Base-by-base conservation (phyloP, 179 eudicot species). In the Nepenthes alata region DNA sequence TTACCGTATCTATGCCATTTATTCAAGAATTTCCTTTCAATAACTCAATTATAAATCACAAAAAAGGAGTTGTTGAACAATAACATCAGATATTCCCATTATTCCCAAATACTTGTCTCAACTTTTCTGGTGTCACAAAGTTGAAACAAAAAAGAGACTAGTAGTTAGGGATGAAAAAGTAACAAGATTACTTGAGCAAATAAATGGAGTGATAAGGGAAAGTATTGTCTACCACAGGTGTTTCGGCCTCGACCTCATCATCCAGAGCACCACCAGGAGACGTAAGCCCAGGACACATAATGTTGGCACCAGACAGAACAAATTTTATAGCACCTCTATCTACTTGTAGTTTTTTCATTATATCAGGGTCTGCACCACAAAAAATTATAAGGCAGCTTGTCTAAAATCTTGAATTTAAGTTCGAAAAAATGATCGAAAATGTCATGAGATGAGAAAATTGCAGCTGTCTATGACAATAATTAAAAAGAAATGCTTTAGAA, bases 231-330 rank as follows among this genome's bases (percentile, higher is more conserved):
- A 93, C 98, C 83, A 93, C 98, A 1, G 98, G 98, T 54, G 81
- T 76, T 63, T 93, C 98, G 2, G 78, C 84, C 59, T 50, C 95
- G 50, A 93, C 98, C 72, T 83, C 93, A 51, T 86, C 97, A 80
- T 93, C 93, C 71, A 93, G 77, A 45, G 72, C 83, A 74, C 98
- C 98, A 38, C 98, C 98, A 72, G 97, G 88, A 61, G 98, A 93
- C 15, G 98, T 93, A 66, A 93, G 90, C 63, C 98, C 98, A 50
- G 98, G 98, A 66, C 97, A 87, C 98, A 93, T 93, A 50, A 93
- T 89, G 70, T 93, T 93, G 50, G 98, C 98, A 69, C 98, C 98
- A 67, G 97, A 71, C 48, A 93, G 90, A 51, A 93, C 97, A 80
- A 81, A 89, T 67, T 68, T 89, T 57, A 93, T 93, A 35, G 98